Evolutionary conservation across 1,284 basidiomycete species (phyloP).

Genomic region (Papiliotrema nemorosa): DNA sequence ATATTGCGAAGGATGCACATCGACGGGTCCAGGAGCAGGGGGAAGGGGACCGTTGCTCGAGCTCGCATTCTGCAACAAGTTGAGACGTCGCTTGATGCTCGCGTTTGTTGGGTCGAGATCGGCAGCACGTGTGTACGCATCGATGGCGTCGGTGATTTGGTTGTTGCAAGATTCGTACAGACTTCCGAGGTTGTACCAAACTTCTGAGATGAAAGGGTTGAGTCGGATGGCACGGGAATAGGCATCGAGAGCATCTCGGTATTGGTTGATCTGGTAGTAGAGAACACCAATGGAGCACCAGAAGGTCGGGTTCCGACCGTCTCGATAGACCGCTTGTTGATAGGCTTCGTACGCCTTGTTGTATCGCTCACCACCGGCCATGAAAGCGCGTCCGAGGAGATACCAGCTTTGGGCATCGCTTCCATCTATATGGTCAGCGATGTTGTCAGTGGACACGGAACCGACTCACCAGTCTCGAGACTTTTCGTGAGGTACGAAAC

Average conservation of each 20-base stretch:
- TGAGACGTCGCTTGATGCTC: conserved; percentile 72
- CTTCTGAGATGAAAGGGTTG: conserved; percentile 98
- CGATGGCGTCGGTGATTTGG: conserved; percentile 96
- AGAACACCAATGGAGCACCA: conserved; percentile 99
- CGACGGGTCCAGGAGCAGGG: conserved; percentile 82
- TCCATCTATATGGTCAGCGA: conserved; percentile 60
- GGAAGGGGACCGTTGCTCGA: conserved; percentile 71
- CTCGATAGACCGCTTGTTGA: conserved; percentile 97
- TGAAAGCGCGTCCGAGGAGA: conserved; percentile 93
- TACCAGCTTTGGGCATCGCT: conserved; percentile 98
- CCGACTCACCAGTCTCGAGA: conserved; percentile 76
- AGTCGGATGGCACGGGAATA: conserved; percentile 98
- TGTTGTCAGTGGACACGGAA: background rate
- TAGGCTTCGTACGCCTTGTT: conserved; percentile 99
- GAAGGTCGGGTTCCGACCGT: conserved; percentile 97
- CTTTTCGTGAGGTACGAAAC: conserved; percentile 92
- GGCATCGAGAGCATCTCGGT: conserved; percentile 94
- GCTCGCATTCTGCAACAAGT: conserved; percentile 74
- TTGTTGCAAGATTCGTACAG: conserved; percentile 99
- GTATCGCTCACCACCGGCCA: conserved; percentile 98
- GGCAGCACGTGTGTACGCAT: conserved; percentile 88
- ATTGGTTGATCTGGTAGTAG: conserved; percentile 99
- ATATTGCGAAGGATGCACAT: conserved; percentile 92
- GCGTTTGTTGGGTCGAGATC: conserved; percentile 81
- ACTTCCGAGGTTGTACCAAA: conserved; percentile 97